These are phyloP conservation scores for Kernera saxatilis DNA, from an alignment of 345 rosid species.

Conservation along the genomic window DNA sequence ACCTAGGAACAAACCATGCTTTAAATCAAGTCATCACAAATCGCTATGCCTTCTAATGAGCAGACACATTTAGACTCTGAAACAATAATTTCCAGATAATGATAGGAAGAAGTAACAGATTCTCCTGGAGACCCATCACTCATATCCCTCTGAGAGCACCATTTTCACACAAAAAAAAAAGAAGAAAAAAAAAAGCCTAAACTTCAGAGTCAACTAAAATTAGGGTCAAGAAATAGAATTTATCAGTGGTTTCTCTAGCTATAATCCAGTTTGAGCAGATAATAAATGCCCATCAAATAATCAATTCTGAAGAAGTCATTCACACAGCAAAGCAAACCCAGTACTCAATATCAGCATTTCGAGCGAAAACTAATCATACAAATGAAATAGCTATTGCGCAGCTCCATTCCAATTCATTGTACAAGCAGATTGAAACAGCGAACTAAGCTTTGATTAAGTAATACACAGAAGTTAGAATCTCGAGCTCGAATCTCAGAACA, in stretches of 20 bases:
- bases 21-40: constrained; percentile 1
- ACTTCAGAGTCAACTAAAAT: background rate
- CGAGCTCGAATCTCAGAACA: constrained; percentile 13
- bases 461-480: background rate
- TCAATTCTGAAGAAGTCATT: background rate
- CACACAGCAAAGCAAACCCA: constrained; percentile 10
- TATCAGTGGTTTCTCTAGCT: background rate
- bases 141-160: background rate
- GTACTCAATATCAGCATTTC: background rate
- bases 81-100: background rate
- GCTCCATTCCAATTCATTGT: background rate
- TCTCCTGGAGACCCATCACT: background rate
- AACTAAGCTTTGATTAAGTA: background rate
- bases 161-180: background rate
- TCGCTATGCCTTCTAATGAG: background rate
- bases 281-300: background rate
- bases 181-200: background rate
- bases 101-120: background rate
- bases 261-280: background rate
- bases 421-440: background rate
- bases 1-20: background rate
- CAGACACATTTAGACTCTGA: background rate
- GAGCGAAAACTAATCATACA: background rate
- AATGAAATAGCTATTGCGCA: background rate
- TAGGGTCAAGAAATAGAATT: background rate